phyloP scores from a whole-genome alignment of 352 stramenopile genomes.

The Pythium dissimile region DNA sequence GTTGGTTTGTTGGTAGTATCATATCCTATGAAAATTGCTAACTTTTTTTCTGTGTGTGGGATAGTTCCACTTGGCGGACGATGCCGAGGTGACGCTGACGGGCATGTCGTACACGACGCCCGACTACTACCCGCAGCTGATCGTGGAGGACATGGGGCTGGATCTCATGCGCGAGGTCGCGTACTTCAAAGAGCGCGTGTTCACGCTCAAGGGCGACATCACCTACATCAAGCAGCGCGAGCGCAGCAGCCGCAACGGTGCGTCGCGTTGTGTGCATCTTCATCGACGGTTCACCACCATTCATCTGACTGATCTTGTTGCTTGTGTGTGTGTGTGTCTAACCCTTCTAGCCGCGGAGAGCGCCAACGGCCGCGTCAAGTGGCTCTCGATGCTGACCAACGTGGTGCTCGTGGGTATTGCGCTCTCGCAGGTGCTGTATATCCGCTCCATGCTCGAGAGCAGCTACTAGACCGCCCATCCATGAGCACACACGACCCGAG shows the following conservation, averaged over 20 bases:
- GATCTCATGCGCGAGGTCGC: constrained; percentile 81
- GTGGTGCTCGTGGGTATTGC: constrained; percentile 73
- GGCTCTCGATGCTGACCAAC: constrained; percentile 78
- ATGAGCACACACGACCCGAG: not conserved
- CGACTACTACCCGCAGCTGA: constrained; percentile 76
- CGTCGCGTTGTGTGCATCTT: not conserved
- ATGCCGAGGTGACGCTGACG: constrained; percentile 50
- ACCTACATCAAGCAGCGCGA: constrained; percentile 80
- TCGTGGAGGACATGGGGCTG: constrained; percentile 76
- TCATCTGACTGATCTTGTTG: too few species aligned
- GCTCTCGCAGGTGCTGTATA: constrained; percentile 80
- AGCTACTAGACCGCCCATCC: constrained; percentile 46
- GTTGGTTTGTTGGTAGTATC: too few species aligned
- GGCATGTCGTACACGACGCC: constrained; percentile 53
- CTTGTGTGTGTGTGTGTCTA: too few species aligned
- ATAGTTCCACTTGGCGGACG: constrained; percentile 49
- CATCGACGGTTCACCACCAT: too few species aligned
- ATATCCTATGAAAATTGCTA: too few species aligned
- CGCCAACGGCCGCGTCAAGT: constrained; percentile 78
- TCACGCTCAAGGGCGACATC: constrained; percentile 73
- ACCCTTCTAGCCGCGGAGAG: constrained; percentile 57
- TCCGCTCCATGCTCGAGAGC: constrained; percentile 74
- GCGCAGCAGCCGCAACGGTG: constrained; percentile 68
- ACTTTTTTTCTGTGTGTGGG: not conserved
- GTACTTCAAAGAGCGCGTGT: constrained; percentile 77